Evolutionary conservation across 2,329 filamentous ascomycete genomes (phyloP), one percentile per base, ranked within the genome.

Genomic region (Apiospora saccharicola): DNA sequence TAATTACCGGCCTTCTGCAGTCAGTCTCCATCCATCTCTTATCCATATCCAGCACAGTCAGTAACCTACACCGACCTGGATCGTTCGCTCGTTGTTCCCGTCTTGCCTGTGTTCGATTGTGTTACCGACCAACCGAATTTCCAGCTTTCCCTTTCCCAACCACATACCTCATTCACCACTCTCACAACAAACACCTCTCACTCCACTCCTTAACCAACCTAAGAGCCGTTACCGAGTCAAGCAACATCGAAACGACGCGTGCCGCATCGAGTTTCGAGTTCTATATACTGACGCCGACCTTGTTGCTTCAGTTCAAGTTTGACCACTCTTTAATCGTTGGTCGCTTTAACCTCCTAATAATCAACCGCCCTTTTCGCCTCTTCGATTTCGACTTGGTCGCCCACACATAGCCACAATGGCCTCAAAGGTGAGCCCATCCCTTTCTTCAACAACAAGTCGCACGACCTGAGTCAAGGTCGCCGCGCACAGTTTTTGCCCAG

Each of bases 401-500:
- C 34, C 22, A n/a, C 57, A 64, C 57, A 64, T 64, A 64, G 34
- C 57, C 67, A 68, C n/a, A 46, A 68, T 68, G 67, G 44, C 67
- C 67, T 68, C 67, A 46, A 68, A 68, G 67, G 67, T 68, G 67
- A 68, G 67, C 44, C 24, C 67, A 68, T 44, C 57, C 57, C 57
- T 64, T 64, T 37, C 26, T 26, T 19, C 7, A 7, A 14, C 19
- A 61, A 30, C 57, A 22, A 22, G 57, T 64, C 19, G 53, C 57
- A 30, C 19, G 22, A 41, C 57, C n/a, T 37, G 19, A 37, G 34
- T n/a, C 57, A 41, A 16, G 57, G 57, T 64, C 57, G 57, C 57
- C 34, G 19, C 46, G 8, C 67, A 44, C 67, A 68, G 64, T 13
- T 46, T 22, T 68, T 16, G 67, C 24, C n/a, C 67, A 46, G 22